Percentiles rank a stretch among this genome's conserved stretches.
Evolutionary conservation across 352 stramenopile genomes (phyloP).

Genomic region (Phytophthora gonapodyides): DNA sequence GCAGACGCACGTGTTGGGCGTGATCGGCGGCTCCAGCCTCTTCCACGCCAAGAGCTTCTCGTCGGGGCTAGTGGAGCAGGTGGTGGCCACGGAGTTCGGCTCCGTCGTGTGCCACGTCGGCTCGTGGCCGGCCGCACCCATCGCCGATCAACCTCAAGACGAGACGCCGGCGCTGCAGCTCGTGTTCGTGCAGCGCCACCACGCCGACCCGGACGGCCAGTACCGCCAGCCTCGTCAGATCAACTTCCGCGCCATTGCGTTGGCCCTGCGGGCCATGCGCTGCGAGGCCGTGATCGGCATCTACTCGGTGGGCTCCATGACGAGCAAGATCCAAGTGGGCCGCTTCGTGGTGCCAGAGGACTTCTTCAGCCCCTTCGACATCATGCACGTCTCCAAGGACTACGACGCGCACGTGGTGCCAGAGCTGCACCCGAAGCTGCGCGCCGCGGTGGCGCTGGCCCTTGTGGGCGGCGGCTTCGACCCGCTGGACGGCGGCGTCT

Average conservation of each 20-base stretch:
- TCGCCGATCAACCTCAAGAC: conserved; percentile 9
- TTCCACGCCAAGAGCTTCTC: conserved; percentile 82
- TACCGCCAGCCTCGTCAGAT: conserved; percentile 88
- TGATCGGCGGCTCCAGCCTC: conserved; percentile 87
- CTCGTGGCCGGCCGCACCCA: conserved; percentile 27
- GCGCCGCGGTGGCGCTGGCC: conserved; percentile 49
- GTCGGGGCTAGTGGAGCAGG: conserved; percentile 49
- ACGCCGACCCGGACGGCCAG: conserved; percentile 63
- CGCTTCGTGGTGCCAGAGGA: conserved; percentile 83
- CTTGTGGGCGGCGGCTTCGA: conserved; percentile 50
- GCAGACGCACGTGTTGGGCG: conserved; percentile 62
- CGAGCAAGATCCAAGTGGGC: conserved; percentile 23
- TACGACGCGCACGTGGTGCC: conserved; percentile 89
- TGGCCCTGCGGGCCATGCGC: conserved; percentile 57
- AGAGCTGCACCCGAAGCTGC: conserved; percentile 55
- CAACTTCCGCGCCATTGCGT: conserved; percentile 84
- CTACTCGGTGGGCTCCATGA: conserved; percentile 91
- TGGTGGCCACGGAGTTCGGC: conserved; percentile 72
- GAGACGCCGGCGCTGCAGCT: conserved; percentile 44
- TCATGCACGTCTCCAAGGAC: conserved; percentile 79
- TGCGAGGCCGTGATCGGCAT: conserved; percentile 80
- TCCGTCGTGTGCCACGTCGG: conserved; percentile 66
- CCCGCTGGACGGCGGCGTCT: conserved; percentile 77
- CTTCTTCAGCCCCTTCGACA: conserved; percentile 90
- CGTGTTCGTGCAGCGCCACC: conserved; percentile 88